phyloP scores from a whole-genome alignment of 2,329 filamentous ascomycete species.

The Achaetomium macrosporum region DNA sequence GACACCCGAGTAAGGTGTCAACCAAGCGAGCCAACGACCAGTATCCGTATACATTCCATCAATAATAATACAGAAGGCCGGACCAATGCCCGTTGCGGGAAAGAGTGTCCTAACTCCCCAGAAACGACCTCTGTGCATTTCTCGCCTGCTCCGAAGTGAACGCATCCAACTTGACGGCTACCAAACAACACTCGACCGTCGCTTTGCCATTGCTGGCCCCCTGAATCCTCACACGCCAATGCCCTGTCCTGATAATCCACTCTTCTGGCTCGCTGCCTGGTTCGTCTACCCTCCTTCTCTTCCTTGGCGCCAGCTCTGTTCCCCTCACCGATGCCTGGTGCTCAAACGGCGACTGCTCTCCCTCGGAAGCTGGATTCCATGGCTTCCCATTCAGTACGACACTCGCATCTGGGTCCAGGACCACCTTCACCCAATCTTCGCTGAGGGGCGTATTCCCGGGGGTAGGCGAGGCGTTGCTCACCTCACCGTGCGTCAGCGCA shows the following conservation, averaged over 20 bases:
- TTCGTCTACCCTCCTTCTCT: conserved; percentile 40
- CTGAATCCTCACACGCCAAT: conserved; percentile 67
- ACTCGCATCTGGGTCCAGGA: conserved; percentile 54
- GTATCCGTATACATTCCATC: too few species aligned
- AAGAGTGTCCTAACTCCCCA: conserved; percentile 32
- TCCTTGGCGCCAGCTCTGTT: conserved; percentile 33
- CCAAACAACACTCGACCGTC: conserved; percentile 63
- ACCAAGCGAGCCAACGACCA: not conserved
- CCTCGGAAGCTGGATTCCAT: conserved; percentile 30
- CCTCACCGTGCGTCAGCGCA: conserved; percentile 60
- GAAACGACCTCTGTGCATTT: conserved; percentile 61
- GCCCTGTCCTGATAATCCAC: conserved; percentile 63
- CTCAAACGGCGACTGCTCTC: conserved; percentile 15
- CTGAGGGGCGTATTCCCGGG: conserved; percentile 65
- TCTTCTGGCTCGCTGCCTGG: conserved; percentile 32
- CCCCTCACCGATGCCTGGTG: not conserved
- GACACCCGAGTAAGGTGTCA: too few species aligned
- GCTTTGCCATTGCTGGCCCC: conserved; percentile 42
- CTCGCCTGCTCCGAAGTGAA: conserved; percentile 59
- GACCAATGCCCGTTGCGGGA: too few species aligned
- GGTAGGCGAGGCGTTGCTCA: conserved; percentile 54
- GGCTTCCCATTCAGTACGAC: conserved; percentile 54
- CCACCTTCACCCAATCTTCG: conserved; percentile 62
- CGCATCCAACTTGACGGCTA: conserved; percentile 71
- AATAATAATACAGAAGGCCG: too few species aligned